Percentiles rank a stretch among this genome's conserved stretches.
These are phyloP conservation scores for Zymoseptoria crescenta DNA, from an alignment of 2,329 filamentous ascomycete species.

Conservation along the genomic window DNA sequence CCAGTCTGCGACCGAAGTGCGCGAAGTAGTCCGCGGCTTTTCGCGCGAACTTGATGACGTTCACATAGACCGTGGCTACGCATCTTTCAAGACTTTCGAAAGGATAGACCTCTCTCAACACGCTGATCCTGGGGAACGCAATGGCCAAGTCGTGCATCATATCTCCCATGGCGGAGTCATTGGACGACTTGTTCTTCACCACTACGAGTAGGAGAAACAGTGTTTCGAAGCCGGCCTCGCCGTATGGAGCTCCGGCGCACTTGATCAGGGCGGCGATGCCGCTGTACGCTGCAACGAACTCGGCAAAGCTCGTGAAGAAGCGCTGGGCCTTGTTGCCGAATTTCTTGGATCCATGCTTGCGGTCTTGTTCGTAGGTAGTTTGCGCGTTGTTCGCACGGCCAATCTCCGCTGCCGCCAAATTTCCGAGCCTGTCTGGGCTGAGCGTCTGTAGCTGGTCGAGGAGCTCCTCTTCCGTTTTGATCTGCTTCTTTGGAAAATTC, in stretches of 20 bases:
- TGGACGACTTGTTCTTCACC: neutral
- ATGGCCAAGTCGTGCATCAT: neutral
- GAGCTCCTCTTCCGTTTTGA: too few species aligned
- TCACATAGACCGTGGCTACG: conserved; percentile 1
- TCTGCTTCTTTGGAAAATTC: too few species aligned
- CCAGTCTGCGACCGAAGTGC: neutral
- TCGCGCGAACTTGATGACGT: conserved; percentile 3
- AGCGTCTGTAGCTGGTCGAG: too few species aligned
- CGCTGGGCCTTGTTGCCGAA: conserved; percentile 1
- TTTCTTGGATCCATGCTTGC: neutral
- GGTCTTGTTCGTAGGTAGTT: too few species aligned
- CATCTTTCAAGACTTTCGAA: neutral
- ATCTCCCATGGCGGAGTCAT: neutral
- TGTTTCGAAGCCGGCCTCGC: conserved; percentile 8
- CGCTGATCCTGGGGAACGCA: conserved; percentile 4
- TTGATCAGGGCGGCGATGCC: conserved; percentile 6
- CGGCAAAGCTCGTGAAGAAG: conserved; percentile 1
- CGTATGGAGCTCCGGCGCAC: conserved; percentile 7
- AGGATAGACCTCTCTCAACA: neutral
- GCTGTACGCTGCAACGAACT: conserved; percentile 9
- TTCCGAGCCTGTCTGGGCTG: too few species aligned
- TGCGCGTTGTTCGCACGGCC: too few species aligned
- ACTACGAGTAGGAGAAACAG: conserved; percentile 1
- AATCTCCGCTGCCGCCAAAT: too few species aligned
- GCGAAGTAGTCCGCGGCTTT: conserved; percentile 4